phyloP scores from a whole-genome alignment of 352 stramenopile genomes.

The Pythium periplocum region DNA sequence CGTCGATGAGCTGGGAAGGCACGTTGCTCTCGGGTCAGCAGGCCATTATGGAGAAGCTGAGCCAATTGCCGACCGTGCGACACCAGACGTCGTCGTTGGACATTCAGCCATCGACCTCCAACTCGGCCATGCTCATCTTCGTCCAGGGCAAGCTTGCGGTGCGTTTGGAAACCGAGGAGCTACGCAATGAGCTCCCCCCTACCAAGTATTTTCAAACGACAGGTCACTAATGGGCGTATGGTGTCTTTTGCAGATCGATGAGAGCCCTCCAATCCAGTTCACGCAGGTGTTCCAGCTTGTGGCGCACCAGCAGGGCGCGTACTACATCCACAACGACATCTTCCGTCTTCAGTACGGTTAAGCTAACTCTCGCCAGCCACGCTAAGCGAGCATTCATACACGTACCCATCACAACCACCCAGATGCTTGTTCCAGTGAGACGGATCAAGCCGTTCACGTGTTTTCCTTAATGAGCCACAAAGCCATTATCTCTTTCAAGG shows the following conservation, averaged over 20 bases:
- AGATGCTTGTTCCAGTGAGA: too few species aligned
- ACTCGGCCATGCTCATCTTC: conserved; percentile 94
- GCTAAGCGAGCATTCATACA: too few species aligned
- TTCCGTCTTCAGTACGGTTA: conserved; percentile 98
- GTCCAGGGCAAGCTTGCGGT: conserved; percentile 89
- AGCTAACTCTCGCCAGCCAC: conserved; percentile 3
- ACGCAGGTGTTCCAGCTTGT: conserved; percentile 97
- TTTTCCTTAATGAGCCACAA: too few species aligned
- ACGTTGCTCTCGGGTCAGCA: conserved; percentile 63
- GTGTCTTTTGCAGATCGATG: conserved; percentile 77
- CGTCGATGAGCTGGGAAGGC: conserved; percentile 80
- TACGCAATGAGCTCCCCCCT: too few species aligned
- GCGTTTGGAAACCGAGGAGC: neutral
- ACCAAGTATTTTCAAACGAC: neutral
- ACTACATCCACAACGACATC: conserved; percentile 98
- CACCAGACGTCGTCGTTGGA: conserved; percentile 89
- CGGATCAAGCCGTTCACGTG: too few species aligned
- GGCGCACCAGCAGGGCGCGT: conserved; percentile 86
- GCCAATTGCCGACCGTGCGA: conserved; percentile 47
- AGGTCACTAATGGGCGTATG: conserved; percentile 1
- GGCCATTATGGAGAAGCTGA: conserved; percentile 89
- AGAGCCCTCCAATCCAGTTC: conserved; percentile 94
- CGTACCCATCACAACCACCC: too few species aligned
- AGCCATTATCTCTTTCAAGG: too few species aligned
- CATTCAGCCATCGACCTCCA: conserved; percentile 89